Base-by-base conservation (phyloP, 805 yeast genomes). In the Scheffersomyces lignosus region DNA sequence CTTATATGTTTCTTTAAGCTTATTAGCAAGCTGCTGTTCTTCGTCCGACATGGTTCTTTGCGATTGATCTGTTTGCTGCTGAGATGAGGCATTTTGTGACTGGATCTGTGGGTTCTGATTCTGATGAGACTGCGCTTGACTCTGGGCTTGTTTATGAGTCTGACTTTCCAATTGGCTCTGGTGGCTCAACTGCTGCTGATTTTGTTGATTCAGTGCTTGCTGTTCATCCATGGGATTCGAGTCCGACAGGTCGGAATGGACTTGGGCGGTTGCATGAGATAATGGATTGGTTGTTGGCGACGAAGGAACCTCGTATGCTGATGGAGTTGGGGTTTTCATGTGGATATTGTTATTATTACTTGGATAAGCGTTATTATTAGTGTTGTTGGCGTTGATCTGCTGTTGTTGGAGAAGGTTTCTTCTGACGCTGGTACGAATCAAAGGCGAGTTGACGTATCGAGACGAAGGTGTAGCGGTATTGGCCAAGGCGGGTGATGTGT, bases 1-100 rank as follows among this genome's bases (percentile, higher is more conserved):
- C 49, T 82, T 81, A 57, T 83, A 84, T 3, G 88, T 81, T 52
- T 83, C 89, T 56, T 84, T 87, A 17, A 84, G 57, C 52, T 83
- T 83, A 2, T 83, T 70, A 2, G 87, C 87, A 31, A 84, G 62
- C 34, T 77, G 78, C 47, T 77, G 84, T 54, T 79, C 86, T 51
- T 78, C 84, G 33, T 74, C 78, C 1, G 81, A 60, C 72, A 69
- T 67, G 10, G 63, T 54, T 24, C 71, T 51, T 20, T 41, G 53
- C 25, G 15, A 48, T n/a, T n/a, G n/a, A n/a, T n/a, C n/a, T n/a
- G n/a, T n/a, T n/a, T 22, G 16, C 20, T 36, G 34, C 10, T 25
- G 20, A n/a, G 29, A 24, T 9, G 26, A 20, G 20, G 18, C 17
- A 20, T 27, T 29, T 4, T 33, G 24, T 13, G 17, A 43, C 33